A percentile compares a stretch with the other conserved stretches of the same genome.
phyloP scores from a whole-genome alignment of 331 rosid species.

The Pyracantha coccinea region DNA sequence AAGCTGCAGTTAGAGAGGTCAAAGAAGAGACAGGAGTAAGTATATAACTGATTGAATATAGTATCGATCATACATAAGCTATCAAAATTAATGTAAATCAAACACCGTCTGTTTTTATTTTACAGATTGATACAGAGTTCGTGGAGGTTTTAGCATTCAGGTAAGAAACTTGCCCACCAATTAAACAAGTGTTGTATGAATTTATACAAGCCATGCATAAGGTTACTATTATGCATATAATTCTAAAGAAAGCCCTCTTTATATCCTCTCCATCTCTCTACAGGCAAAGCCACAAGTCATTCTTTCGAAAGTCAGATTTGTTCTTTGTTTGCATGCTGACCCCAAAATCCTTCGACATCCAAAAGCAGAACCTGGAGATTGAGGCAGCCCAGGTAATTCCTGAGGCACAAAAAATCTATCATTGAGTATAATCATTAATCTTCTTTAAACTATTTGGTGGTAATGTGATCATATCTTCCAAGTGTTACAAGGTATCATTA shows the following conservation, averaged over 20 bases:
- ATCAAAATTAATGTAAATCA: background rate
- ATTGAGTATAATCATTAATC: background rate
- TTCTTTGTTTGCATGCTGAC: conserved; percentile 60
- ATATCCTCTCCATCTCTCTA: background rate
- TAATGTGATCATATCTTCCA: background rate
- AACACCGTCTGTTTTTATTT: background rate
- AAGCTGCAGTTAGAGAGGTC: conserved; percentile 77
- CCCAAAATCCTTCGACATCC: conserved; percentile 50
- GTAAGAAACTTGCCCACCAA: conserved; percentile 23
- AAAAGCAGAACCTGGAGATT: conserved; percentile 54
- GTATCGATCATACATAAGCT: background rate
- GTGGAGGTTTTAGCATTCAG: conserved; percentile 76
- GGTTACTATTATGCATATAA: too few relatives aligned
- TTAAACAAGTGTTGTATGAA: background rate
- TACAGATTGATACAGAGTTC: conserved; percentile 71
- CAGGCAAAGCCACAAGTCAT: conserved; percentile 67
- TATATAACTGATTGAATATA: background rate
- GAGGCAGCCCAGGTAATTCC: conserved; percentile 55
- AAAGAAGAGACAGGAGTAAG: conserved; percentile 94
- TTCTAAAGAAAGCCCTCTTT: background rate
- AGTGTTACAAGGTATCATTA: background rate
- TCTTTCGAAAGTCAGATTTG: conserved; percentile 57
- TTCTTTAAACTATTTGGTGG: too few relatives aligned
- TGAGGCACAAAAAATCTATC: background rate
- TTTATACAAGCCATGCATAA: background rate